Percentiles rank a stretch among this genome's conserved stretches.
Evolutionary conservation across 345 rosid genomes (phyloP).

Genomic region (Alliaria petiolata): DNA sequence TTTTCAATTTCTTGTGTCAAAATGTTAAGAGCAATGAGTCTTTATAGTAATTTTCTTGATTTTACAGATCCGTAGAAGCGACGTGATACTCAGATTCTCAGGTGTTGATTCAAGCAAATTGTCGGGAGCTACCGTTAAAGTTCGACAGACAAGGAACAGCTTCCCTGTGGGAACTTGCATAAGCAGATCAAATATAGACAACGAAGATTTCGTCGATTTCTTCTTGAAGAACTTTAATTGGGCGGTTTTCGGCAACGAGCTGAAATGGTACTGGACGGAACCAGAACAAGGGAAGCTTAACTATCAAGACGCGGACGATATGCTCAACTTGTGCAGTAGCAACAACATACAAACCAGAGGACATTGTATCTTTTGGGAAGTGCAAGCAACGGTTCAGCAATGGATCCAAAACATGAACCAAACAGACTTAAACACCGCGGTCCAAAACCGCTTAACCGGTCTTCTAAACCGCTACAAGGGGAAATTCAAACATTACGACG

Average conservation of each 20-base stretch:
- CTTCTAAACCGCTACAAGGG: constrained; percentile 82
- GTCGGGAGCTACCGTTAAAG: constrained; percentile 46
- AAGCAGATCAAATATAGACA: constrained; percentile 71
- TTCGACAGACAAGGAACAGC: constrained; percentile 63
- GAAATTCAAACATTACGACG: constrained; percentile 85
- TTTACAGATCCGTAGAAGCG: constrained; percentile 70
- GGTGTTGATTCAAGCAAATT: constrained; percentile 37
- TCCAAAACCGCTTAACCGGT: constrained; percentile 60
- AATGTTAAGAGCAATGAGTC: neutral
- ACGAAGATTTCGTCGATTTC: constrained; percentile 81
- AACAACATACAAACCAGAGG: constrained; percentile 68
- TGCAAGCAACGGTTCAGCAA: constrained; percentile 64
- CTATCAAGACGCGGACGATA: constrained; percentile 88
- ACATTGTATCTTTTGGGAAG: constrained; percentile 98
- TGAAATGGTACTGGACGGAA: constrained; percentile 98
- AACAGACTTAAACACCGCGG: constrained; percentile 50
- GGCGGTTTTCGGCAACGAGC: constrained; percentile 89
- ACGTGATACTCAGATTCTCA: constrained; percentile 60
- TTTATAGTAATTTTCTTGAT: neutral
- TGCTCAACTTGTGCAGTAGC: constrained; percentile 63
- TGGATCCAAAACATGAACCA: constrained; percentile 74
- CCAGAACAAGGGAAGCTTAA: constrained; percentile 73
- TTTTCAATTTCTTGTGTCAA: neutral
- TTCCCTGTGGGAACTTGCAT: constrained; percentile 89
- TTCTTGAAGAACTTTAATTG: constrained; percentile 75